Percentiles rank a stretch among this genome's conserved stretches.
These are phyloP conservation scores for Penicillium daleae DNA, from an alignment of 495 filamentous ascomycete species.

Conservation along the genomic window DNA sequence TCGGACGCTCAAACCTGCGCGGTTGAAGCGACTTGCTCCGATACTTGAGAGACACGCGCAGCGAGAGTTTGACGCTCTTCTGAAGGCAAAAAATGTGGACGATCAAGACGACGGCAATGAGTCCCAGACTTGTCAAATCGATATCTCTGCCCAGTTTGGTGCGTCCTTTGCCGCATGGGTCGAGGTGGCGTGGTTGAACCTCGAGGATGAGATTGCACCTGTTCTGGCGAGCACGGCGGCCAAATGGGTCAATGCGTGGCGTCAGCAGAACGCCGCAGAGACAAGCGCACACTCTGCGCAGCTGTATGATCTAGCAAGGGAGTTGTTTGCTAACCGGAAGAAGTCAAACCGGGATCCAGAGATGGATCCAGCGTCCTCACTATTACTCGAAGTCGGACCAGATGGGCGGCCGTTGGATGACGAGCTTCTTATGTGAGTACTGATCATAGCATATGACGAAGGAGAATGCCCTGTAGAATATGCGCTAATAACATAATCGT, in stretches of 20 bases:
- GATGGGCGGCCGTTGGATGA: background rate
- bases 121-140: background rate
- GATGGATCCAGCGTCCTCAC: background rate
- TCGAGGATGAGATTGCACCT: slow-evolving; percentile 1
- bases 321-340: background rate
- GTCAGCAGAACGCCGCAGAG: slow-evolving; percentile 4
- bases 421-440: background rate
- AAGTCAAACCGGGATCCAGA: background rate
- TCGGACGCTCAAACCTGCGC: background rate
- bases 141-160: background rate
- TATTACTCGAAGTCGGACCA: background rate
- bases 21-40: background rate
- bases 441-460: background rate
- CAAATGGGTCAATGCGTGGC: slow-evolving; percentile 7
- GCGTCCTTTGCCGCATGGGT: slow-evolving; percentile 6
- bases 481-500: background rate
- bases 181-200: slow-evolving; percentile 9
- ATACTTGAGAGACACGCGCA: background rate
- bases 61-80: background rate
- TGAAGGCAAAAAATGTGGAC: background rate
- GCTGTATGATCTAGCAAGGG: slow-evolving; percentile 3
- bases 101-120: background rate
- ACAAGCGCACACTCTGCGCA: slow-evolving; percentile 1
- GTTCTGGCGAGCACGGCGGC: background rate
- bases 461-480: background rate